phyloP scores from a whole-genome alignment of 768 basidiomycete genomes.

The Pholiota conissans region DNA sequence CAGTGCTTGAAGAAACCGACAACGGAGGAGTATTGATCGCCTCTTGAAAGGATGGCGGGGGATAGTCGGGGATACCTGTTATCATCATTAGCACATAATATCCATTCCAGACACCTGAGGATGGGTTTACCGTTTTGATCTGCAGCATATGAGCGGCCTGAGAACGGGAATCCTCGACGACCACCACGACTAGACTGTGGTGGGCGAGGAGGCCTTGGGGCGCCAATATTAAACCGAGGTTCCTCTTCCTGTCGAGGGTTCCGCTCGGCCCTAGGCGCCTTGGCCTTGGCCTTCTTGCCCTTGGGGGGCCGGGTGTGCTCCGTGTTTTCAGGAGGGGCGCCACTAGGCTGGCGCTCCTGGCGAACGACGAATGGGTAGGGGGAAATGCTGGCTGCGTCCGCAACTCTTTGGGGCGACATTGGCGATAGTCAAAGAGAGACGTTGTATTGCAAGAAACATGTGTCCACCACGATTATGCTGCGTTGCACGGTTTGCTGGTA shows the following conservation, averaged over 20 bases:
- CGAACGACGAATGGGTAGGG: slow-evolving; percentile 61
- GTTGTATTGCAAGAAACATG: slow-evolving; percentile 35
- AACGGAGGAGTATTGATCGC: slow-evolving; percentile 50
- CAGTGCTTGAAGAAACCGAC: slow-evolving; percentile 39
- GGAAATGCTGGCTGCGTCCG: slow-evolving; percentile 51
- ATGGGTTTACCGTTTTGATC: slow-evolving; percentile 24
- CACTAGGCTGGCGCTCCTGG: slow-evolving; percentile 41
- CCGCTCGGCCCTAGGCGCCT: slow-evolving; percentile 37
- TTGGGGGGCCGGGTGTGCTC: slow-evolving; percentile 47
- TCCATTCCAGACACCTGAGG: neutral
- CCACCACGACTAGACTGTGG: slow-evolving; percentile 23
- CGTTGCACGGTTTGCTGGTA: slow-evolving; percentile 36
- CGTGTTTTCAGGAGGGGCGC: slow-evolving; percentile 44
- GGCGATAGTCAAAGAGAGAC: slow-evolving; percentile 35
- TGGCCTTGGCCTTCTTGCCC: slow-evolving; percentile 38
- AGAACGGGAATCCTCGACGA: slow-evolving; percentile 20
- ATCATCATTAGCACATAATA: slow-evolving; percentile 7
- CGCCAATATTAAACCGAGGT: slow-evolving; percentile 43
- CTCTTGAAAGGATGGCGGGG: slow-evolving; percentile 77
- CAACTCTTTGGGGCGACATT: slow-evolving; percentile 46
- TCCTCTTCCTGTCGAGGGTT: slow-evolving; percentile 42
- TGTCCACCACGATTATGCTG: slow-evolving; percentile 36
- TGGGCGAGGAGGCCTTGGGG: slow-evolving; percentile 29
- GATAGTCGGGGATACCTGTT: slow-evolving; percentile 58
- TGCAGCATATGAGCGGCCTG: slow-evolving; percentile 28